Evolutionary conservation across 116 monocot species (phyloP).

Genomic region (Iris pallida): DNA sequence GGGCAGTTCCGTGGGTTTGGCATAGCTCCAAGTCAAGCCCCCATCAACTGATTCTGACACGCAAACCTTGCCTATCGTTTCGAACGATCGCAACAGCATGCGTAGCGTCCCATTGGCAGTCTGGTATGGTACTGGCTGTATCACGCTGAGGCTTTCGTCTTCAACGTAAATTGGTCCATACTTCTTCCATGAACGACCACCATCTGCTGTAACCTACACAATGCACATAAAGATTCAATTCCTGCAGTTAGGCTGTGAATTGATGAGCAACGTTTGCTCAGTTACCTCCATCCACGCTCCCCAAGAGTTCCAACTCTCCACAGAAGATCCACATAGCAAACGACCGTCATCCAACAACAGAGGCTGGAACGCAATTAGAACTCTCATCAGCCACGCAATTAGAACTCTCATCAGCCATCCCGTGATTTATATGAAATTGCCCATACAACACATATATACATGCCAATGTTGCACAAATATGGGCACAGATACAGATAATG

Average conservation of each 20-base stretch:
- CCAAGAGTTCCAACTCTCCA: conserved; percentile 99
- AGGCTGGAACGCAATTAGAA: conserved; percentile 37
- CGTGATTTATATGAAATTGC: too few species aligned
- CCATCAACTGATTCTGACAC: conserved; percentile 75
- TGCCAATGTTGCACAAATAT: too few species aligned
- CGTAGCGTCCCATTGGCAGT: conserved; percentile 53
- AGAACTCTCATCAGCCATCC: not conserved
- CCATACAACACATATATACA: too few species aligned
- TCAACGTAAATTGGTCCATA: conserved; percentile 74
- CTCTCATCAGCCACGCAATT: not conserved
- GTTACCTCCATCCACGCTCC: conserved; percentile 95
- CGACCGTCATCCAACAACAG: conserved; percentile 69
- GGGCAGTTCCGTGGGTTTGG: conserved; percentile 51
- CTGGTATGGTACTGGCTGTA: conserved; percentile 77
- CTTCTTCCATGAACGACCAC: conserved; percentile 65
- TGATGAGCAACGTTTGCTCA: too few species aligned
- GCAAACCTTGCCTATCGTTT: conserved; percentile 52
- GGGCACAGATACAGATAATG: too few species aligned
- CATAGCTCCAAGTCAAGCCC: conserved; percentile 68
- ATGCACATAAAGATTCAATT: not conserved
- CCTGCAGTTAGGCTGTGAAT: too few species aligned
- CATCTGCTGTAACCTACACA: conserved; percentile 53
- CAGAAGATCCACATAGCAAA: conserved; percentile 86
- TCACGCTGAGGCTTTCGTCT: conserved; percentile 52
- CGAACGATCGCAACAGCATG: conserved; percentile 65